Evolutionary conservation across 345 rosid genomes (phyloP), one percentile per base, ranked within the genome.

Genomic region (Salix koriyanagi): DNA sequence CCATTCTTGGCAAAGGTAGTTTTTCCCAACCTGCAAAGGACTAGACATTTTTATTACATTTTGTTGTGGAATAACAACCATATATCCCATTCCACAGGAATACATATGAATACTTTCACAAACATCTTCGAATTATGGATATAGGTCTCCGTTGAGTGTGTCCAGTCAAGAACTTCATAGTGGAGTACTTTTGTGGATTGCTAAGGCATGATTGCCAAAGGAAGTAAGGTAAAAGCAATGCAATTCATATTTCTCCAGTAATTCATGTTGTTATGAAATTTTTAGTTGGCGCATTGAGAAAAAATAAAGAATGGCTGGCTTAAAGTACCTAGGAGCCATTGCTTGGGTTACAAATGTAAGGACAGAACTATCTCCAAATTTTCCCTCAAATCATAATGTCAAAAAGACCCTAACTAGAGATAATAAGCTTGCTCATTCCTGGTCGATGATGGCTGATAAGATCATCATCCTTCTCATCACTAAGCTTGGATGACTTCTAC

Each of bases 21-120:
- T 96, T 83, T 86, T 93, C 75, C 99, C 99, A 69, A 96, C 98
- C 99, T 96, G 95, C 79, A 80, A 83, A 77, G 87, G 81, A 89
- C 61, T 30, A 18, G 16, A 25, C 36, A 12, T 26, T 21, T 26
- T 70, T 32, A 60, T 18, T 19, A 23, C 30, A 6, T 18, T 41
- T 25, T 42, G 23, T 60, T 32, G 3, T 23, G 6, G 76, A 65
- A 65, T 25, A n/a, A 73, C 25, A 62, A 58, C 28, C 37, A 70
- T 2, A 39, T 6, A 72, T 13, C 18, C 34, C 41, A 30, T 4
- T 30, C 41, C 11, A 7, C 15, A 37, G 12, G 21, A 8, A 30
- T 21, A 66, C 7, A 66, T 15, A 66, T 34, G 10, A 28, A 28
- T 2, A 26, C 26, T 12, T 23, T n/a, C 23, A 10, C 14, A 13